phyloP scores from a whole-genome alignment of 441 rosid species.

The Euphorbia schlechtendalii region DNA sequence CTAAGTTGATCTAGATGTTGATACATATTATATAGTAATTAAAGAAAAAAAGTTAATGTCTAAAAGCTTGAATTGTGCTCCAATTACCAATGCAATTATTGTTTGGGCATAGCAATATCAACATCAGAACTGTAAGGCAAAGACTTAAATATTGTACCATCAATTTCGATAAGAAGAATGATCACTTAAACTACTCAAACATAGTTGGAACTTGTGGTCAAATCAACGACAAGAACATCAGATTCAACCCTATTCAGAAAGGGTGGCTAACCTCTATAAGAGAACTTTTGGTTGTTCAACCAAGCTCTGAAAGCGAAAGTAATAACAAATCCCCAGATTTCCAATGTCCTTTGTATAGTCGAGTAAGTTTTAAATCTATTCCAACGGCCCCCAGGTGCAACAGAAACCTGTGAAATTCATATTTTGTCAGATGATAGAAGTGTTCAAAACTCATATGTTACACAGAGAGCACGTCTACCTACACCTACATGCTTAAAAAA shows the following conservation, averaged over 20 bases:
- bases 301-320: slow-evolving; percentile 73
- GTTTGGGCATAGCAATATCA: not conserved
- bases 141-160: not conserved
- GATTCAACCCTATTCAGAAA: not conserved
- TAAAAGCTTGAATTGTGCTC: not conserved
- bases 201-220: not conserved
- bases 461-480: not conserved
- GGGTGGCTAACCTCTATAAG: slow-evolving; percentile 61
- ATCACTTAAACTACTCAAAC: not conserved
- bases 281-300: slow-evolving; percentile 76
- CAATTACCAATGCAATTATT: not conserved
- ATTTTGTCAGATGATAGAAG: slow-evolving; percentile 9
- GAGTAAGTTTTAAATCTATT: slow-evolving; percentile 93
- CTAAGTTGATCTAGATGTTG: not conserved
- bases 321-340: slow-evolving; percentile 90
- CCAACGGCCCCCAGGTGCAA: slow-evolving; percentile 96
- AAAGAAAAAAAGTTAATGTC: not conserved
- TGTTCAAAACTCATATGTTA: not conserved
- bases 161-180: not conserved
- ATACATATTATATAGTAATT: not conserved
- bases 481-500: not conserved
- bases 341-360: slow-evolving; percentile 83
- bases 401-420: slow-evolving; percentile 59
- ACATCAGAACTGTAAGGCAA: not conserved
- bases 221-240: not conserved